Evolutionary conservation across 1,284 basidiomycete species (phyloP), one percentile per base, ranked within the genome.

Genomic region (Ustilago nuda): DNA sequence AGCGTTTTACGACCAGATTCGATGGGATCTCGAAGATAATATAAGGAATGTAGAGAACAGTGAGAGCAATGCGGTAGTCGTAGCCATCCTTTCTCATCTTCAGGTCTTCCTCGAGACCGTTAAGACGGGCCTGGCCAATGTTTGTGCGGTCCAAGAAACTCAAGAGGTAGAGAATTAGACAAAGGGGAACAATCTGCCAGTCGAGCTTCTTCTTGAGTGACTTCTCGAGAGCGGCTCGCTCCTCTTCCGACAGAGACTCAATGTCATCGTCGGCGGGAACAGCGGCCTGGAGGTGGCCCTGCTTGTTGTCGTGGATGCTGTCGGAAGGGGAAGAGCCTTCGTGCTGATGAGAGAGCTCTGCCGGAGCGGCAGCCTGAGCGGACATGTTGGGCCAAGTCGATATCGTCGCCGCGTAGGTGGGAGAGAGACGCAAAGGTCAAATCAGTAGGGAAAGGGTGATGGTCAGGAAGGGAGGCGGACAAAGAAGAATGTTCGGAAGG

Each of bases 31-130:
- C 83, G 43, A 85, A 73, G 23, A 75, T 36, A 35, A 85, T 84
- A 70, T 87, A 87, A 4, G 80, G 72, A 0, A 82, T 70, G 63
- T 83, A 85, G n/a, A 82, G 76, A 4, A 82, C 73, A n/a, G 71
- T 72, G 9, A 78, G 64, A 41, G 76, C 78, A 19, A 80, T 74
- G n/a, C 66, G 64, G 59, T 73, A 81, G 58, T 80, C 73, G 39
- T 68, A 56, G 17, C 65, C 62, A 56, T 77, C 64, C 53, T 66
- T 66, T 55, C 63, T 57, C 59, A 78, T 57, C 33, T 64, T 32
- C 11, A 78, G 45, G 19, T 78, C 75, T 33, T 71, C 39, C 17
- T 60, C 43, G 17, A 78, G 73, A 23, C 81, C 79, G 41, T 73
- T 78, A 30, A 81, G 63, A 27, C 76, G 62, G 9, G 77, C 80